Evolutionary conservation across 2,329 filamentous ascomycete genomes (phyloP).

Genomic region (Arthrobotrys iridis): DNA sequence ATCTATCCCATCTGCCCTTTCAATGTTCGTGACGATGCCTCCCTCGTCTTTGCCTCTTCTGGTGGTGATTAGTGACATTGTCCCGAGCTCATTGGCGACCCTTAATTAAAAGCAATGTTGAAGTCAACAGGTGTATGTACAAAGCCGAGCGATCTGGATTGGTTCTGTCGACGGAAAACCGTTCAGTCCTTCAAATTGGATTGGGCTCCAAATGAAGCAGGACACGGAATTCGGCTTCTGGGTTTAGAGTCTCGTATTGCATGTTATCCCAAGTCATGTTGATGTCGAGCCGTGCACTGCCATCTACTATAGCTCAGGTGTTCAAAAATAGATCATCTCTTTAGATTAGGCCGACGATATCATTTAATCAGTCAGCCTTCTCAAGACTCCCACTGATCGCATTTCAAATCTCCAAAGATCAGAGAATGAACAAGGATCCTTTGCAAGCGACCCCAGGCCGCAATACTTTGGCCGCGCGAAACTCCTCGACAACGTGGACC

Average conservation of each 20-base stretch:
- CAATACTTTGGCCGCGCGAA: constrained; percentile 38
- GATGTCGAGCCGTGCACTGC: constrained; percentile 20
- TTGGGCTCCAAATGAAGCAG: constrained; percentile 8
- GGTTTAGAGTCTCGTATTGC: constrained; percentile 28
- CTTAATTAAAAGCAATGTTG: constrained; percentile 47
- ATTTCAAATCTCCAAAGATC: constrained; percentile 50
- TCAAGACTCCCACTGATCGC: constrained; percentile 2
- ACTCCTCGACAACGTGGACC: constrained; percentile 47
- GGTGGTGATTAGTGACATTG: constrained; percentile 20
- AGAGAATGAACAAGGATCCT: constrained; percentile 35
- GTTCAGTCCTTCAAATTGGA: constrained; percentile 16
- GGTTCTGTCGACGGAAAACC: not conserved
- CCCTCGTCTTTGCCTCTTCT: constrained; percentile 31
- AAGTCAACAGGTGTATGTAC: constrained; percentile 13
- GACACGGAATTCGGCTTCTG: constrained; percentile 40
- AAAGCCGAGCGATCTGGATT: constrained; percentile 18
- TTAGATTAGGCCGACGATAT: constrained; percentile 18
- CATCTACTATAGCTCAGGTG: constrained; percentile 8
- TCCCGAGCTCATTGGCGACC: constrained; percentile 28
- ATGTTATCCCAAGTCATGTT: constrained; percentile 19
- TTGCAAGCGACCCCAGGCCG: constrained; percentile 45
- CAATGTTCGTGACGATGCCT: constrained; percentile 40
- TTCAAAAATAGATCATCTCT: constrained; percentile 49
- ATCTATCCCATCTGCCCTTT: constrained; percentile 46
- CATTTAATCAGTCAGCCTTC: constrained; percentile 31